A percentile compares a stretch with the other conserved stretches of the same genome.
These are phyloP conservation scores for Solanum hybrid DNA, from an alignment of 305 asterid genomes.

Conservation along the genomic window DNA sequence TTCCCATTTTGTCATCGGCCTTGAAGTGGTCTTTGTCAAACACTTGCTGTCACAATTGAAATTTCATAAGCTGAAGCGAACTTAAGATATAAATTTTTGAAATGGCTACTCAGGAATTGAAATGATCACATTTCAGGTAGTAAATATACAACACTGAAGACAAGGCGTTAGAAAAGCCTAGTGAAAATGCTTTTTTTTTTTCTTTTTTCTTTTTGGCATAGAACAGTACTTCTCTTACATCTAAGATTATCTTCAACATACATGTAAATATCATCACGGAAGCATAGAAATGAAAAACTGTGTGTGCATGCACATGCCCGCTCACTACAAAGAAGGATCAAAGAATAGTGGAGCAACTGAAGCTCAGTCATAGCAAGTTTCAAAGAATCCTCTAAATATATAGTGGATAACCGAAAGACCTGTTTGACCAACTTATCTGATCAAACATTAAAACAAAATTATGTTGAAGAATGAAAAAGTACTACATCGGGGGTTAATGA, in stretches of 20 bases:
- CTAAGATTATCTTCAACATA: neutral
- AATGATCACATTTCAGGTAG: neutral
- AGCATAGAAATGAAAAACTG: neutral
- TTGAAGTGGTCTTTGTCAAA: conserved; percentile 40
- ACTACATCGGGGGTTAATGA: neutral
- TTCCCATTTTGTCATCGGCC: conserved; percentile 46
- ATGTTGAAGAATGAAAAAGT: neutral
- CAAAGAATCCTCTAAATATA: neutral
- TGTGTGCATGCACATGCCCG: neutral
- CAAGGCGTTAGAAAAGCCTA: neutral
- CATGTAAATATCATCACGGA: neutral
- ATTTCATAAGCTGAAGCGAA: neutral
- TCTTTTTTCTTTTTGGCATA: neutral
- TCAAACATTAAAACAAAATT: neutral
- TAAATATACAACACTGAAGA: neutral
- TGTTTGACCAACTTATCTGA: neutral
- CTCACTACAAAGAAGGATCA: neutral
- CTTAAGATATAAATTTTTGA: neutral
- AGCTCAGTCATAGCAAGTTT: neutral
- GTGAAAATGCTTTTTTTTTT: neutral
- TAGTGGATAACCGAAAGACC: neutral
- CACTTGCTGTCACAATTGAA: conserved; percentile 25
- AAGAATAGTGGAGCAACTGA: neutral
- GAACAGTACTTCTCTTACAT: neutral
- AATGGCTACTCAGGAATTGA: neutral